Base-by-base conservation (phyloP, 2,329 filamentous ascomycete species). In the Pseudofabraea citricarpa region DNA sequence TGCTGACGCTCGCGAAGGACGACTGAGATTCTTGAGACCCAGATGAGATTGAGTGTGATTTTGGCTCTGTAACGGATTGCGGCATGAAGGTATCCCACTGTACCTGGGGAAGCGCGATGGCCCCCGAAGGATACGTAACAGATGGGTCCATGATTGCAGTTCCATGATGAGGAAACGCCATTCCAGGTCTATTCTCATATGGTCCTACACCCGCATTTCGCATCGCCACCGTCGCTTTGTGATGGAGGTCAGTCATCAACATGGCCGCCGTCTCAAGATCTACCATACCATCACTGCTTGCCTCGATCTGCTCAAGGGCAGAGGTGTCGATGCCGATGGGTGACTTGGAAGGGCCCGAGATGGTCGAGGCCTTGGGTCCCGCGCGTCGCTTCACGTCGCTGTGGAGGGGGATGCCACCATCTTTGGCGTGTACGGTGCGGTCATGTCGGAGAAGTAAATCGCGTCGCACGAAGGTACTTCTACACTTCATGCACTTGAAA, bases 401-500 rank as follows among this genome's bases (percentile, higher is more conserved):
- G 66, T 94, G 90, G 36, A 97, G 79, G 53, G 91, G 91, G 41
- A 93, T 80, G 54, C 93, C 91, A 56, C 91, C 91, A 71, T 98
- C 93, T 71, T 97, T 97, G 50, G 93, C 93, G 70, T 98, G 93
- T 52, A 98, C 93, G 53, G 93, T 98, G 60, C 93, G 87, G 69
- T 98, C 93, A 72, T 98, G 93, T 66, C 93, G 87, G 55, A 98
- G 82, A 41, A 98, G 83, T 51, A 98, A 78, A 71, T 98, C 93
- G 69, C 93, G 88, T 65, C 93, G 88, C 59, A 98, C 93, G 65
- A 98, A 98, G 49, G 93, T 98, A 75, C 90, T 96, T 62, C 90
- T 81, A 69, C 93, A 98, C 73, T 98, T 98, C 73, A 89, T 78
- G 70, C 93, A 98, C 68, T 97, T 97, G 78, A 98, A 98, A 27